These are phyloP conservation scores for Staphylotrichum tortipilum DNA, from an alignment of 495 filamentous ascomycete species.

Conservation along the genomic window DNA sequence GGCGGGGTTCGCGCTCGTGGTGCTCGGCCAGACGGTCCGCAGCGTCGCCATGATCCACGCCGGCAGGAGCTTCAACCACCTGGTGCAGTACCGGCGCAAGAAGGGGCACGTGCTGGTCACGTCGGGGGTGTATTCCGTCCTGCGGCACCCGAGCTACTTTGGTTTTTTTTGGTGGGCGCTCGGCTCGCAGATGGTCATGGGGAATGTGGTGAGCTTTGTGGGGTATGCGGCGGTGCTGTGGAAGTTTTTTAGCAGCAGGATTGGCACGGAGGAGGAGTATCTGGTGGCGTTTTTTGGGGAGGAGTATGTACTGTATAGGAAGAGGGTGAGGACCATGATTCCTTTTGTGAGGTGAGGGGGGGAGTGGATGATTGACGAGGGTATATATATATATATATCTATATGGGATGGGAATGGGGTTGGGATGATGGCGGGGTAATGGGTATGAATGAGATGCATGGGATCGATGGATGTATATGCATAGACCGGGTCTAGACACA, in stretches of 20 bases:
- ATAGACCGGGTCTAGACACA: no score
- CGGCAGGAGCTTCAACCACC: slow-evolving; percentile 86
- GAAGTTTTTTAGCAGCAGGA: slow-evolving; percentile 70
- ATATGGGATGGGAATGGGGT: no score
- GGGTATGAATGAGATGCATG: no score
- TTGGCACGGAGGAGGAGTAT: slow-evolving; percentile 69
- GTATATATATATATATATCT: background rate
- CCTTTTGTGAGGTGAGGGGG: slow-evolving; percentile 49
- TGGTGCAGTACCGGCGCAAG: slow-evolving; percentile 58
- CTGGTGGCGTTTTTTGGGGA: slow-evolving; percentile 75
- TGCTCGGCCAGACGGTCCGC: slow-evolving; percentile 62
- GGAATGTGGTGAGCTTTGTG: slow-evolving; percentile 69
- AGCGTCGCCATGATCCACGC: slow-evolving; percentile 81
- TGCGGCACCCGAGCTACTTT: slow-evolving; percentile 89
- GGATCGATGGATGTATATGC: no score
- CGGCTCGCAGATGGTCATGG: slow-evolving; percentile 85
- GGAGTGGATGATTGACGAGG: background rate
- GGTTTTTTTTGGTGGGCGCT: slow-evolving; percentile 97
- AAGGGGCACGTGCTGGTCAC: slow-evolving; percentile 71
- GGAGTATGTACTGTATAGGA: slow-evolving; percentile 68
- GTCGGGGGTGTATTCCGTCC: slow-evolving; percentile 49
- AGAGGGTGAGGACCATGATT: slow-evolving; percentile 56
- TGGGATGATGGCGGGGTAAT: no score
- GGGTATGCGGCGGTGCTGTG: slow-evolving; percentile 69
- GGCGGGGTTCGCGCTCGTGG: slow-evolving; percentile 54